These are phyloP conservation scores for Kodamaea sp. DNA, from an alignment of 1,139 yeast genomes.

Conservation along the genomic window DNA sequence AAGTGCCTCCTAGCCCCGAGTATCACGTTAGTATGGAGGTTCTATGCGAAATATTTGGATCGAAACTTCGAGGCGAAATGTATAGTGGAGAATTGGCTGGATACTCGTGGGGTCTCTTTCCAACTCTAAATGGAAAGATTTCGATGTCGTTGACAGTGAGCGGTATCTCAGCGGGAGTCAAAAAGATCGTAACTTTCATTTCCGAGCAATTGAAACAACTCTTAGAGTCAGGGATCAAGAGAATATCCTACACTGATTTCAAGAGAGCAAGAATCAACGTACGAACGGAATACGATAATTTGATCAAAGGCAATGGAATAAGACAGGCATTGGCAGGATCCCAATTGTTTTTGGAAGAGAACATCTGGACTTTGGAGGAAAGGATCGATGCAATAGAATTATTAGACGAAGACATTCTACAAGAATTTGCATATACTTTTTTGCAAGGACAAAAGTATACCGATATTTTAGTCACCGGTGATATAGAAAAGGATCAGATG, in stretches of 20 bases:
- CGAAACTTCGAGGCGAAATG: slow-evolving; percentile 35
- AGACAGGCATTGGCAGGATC: slow-evolving; percentile 48
- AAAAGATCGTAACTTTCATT: slow-evolving; percentile 25
- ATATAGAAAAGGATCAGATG: slow-evolving; percentile 21
- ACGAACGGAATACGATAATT: slow-evolving; percentile 41
- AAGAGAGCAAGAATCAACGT: slow-evolving; percentile 45
- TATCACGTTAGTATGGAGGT: slow-evolving; percentile 50
- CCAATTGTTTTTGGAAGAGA: slow-evolving; percentile 52
- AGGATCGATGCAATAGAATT: slow-evolving; percentile 42
- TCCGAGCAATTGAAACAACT: slow-evolving; percentile 19
- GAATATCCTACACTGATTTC: slow-evolving; percentile 32
- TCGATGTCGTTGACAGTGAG: slow-evolving; percentile 49
- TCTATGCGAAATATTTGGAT: slow-evolving; percentile 47
- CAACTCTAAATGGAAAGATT: slow-evolving; percentile 52
- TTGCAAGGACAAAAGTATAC: slow-evolving; percentile 29
- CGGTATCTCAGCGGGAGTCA: slow-evolving; percentile 48
- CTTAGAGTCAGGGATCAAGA: slow-evolving; percentile 10
- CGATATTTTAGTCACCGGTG: slow-evolving; percentile 53
- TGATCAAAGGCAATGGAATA: slow-evolving; percentile 40
- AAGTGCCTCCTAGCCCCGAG: slow-evolving; percentile 26
- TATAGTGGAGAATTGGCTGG: slow-evolving; percentile 55
- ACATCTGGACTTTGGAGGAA: slow-evolving; percentile 51
- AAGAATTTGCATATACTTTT: slow-evolving; percentile 22
- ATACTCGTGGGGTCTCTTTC: slow-evolving; percentile 53
- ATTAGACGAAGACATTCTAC: slow-evolving; percentile 22